Evolutionary conservation across 176 grass and related monocot genomes (phyloP).

Genomic region (Typha latifolia): DNA sequence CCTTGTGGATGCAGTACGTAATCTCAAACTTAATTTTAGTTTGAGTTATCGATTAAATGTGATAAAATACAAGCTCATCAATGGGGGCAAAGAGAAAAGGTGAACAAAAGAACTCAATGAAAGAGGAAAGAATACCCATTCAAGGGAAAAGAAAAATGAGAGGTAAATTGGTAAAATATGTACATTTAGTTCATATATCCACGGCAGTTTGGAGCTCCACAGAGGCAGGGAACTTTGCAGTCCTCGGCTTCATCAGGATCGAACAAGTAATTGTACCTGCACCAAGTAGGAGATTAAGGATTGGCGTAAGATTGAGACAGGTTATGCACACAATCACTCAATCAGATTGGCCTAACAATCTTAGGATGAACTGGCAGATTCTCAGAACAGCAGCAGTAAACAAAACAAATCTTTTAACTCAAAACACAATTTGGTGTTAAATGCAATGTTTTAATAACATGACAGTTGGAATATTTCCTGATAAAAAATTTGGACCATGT

Average conservation of each 20-base stretch:
- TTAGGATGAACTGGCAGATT: no score
- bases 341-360: no score
- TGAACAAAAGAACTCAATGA: no score
- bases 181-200: conserved; percentile 65
- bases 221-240: conserved; percentile 71
- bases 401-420: no score
- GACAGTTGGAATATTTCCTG: neutral
- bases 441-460: neutral
- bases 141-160: neutral
- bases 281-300: neutral
- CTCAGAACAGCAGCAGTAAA: no score
- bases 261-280: conserved; percentile 86
- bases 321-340: neutral
- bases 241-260: conserved; percentile 79
- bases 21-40: no score
- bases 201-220: conserved; percentile 68
- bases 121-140: neutral
- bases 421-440: no score
- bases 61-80: neutral
- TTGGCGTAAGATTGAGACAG: conserved; percentile 1
- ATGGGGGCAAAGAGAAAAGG: neutral
- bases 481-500: neutral
- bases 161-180: neutral
- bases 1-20: no score
- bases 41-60: neutral